These are phyloP conservation scores for Aspergillus pseudoterreus DNA, from an alignment of 2,329 filamentous ascomycete genomes.

Conservation along the genomic window DNA sequence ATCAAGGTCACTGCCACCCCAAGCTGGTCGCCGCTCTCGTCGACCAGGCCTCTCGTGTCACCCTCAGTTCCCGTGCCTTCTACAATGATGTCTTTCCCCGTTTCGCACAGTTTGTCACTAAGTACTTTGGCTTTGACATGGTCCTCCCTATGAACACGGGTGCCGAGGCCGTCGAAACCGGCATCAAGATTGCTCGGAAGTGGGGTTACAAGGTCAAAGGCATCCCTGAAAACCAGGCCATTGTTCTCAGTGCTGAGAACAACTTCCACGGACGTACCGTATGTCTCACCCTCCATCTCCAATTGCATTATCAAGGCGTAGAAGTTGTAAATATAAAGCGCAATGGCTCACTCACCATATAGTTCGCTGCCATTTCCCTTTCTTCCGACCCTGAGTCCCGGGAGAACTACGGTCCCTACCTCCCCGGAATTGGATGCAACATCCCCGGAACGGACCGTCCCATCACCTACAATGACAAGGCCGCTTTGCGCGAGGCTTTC, in stretches of 20 bases:
- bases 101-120: constrained; percentile 88
- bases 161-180: constrained; percentile 93
- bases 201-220: constrained; percentile 98
- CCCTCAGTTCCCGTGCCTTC: constrained; percentile 90
- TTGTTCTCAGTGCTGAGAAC: constrained; percentile 79
- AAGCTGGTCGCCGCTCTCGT: constrained; percentile 86
- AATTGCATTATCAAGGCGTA: too few species aligned
- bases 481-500: constrained; percentile 73
- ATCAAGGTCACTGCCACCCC: constrained; percentile 97
- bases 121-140: constrained; percentile 94
- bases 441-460: constrained; percentile 71
- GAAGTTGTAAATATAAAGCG: too few species aligned
- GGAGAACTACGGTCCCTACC: constrained; percentile 94
- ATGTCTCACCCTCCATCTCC: constrained; percentile 35
- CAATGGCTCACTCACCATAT: background rate
- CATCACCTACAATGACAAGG: constrained; percentile 82
- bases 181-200: constrained; percentile 92
- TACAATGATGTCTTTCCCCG: constrained; percentile 97
- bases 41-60: constrained; percentile 84
- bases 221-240: constrained; percentile 76
- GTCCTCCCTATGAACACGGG: constrained; percentile 98
- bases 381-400: constrained; percentile 93
- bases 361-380: constrained; percentile 93
- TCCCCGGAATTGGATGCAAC: constrained; percentile 78
- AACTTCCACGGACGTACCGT: constrained; percentile 97